Evolutionary conservation across 371 early-diverging fungal genomes (phyloP), one percentile per base, ranked within the genome.

Genomic region (Mortierella sp.): DNA sequence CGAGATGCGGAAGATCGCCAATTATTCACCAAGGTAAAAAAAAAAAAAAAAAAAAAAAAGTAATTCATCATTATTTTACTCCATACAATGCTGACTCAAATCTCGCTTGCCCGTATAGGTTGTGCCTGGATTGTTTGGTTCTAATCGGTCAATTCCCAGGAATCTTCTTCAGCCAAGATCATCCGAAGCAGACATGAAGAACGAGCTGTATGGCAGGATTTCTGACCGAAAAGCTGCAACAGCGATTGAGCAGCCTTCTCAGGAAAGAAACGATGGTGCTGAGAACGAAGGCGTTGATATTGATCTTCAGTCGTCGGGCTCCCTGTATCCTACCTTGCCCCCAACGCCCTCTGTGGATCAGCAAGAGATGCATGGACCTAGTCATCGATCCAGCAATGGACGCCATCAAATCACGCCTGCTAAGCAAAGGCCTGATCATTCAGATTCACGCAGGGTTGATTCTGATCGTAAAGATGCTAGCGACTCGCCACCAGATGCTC

Each of bases 1-100:
- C 46, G 60, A 12, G 91, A 93, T 63, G 87, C 91, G 3, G 75
- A 77, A 23, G 66, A 64, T 12, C 84, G 93, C 18, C 53, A 75
- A 1, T 64, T 88, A 9, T 72, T 89, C 37, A 72, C 70, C 9
- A 81, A 86, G 70, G 90, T 87, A 85, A n/a, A n/a, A n/a, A n/a
- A n/a, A n/a, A n/a, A n/a, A n/a, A n/a, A n/a, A n/a, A n/a, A 81
- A 74, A 46, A 16, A 46, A 12, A 16, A 51, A 23, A 51, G 16
- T 46, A 16, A 46, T 46, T n/a, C n/a, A n/a, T n/a, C n/a, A n/a
- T n/a, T n/a, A n/a, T n/a, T n/a, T n/a, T 37, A 37, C 9, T 9
- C 37, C 37, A 11, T 23, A 45, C 46, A 4, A 12, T 23, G 28
- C 26, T 3, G 28, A 26, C 57, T 57, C 30, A n/a, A 26, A 18